Evolutionary conservation across 768 basidiomycete genomes (phyloP).

Genomic region (Gyrodon lividus): DNA sequence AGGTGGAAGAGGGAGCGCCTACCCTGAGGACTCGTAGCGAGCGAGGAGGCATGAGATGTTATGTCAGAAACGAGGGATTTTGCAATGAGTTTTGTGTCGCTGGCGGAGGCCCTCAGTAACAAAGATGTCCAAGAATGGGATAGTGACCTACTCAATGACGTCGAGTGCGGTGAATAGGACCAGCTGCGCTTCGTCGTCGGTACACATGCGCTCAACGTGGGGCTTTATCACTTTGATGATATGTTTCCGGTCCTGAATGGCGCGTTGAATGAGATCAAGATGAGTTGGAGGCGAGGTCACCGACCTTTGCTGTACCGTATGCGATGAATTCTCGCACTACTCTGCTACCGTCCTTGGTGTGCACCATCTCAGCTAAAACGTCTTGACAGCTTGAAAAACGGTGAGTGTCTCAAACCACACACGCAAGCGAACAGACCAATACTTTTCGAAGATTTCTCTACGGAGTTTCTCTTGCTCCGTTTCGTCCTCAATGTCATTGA

Average conservation of each 20-base stretch:
- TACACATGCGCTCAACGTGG: constrained; percentile 84
- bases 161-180: constrained; percentile 90
- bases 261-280: not conserved
- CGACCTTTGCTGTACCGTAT: constrained; percentile 77
- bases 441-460: constrained; percentile 82
- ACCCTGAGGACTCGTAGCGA: constrained; percentile 67
- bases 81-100: constrained; percentile 86
- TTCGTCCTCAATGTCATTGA: constrained; percentile 57
- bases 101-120: constrained; percentile 29
- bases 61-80: constrained; percentile 80
- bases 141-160: constrained; percentile 70
- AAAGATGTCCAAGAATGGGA: not conserved
- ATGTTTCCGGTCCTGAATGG: constrained; percentile 77
- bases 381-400: constrained; percentile 65
- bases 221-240: constrained; percentile 88
- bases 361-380: constrained; percentile 86
- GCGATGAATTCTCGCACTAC: constrained; percentile 85
- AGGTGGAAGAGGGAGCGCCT: constrained; percentile 82
- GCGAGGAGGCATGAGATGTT: constrained; percentile 51
- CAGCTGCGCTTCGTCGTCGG: constrained; percentile 86
- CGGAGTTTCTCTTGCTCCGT: constrained; percentile 71
- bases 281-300: not conserved
- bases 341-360: constrained; percentile 89
- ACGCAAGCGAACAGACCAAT: not conserved
- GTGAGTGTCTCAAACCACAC: not conserved